Evolutionary conservation across 2,329 filamentous ascomycete species (phyloP).

Genomic region (Xylariomycetidae sp.): DNA sequence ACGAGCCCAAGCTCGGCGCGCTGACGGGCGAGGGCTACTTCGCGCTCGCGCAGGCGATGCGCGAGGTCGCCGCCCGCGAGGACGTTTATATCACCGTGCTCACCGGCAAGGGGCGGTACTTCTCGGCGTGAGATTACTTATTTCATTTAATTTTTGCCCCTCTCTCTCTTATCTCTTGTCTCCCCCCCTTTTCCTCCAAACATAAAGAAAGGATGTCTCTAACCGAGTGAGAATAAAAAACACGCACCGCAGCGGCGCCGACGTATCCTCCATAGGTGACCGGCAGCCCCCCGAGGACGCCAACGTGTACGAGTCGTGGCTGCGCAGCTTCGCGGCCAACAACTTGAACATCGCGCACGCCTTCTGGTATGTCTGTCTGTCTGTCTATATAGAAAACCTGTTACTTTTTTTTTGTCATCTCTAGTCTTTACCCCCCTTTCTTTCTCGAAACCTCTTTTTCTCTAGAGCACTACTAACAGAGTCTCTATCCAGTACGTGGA

Average conservation of each 20-base stretch:
- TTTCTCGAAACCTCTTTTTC: too few species aligned
- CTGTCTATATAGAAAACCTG: too few species aligned
- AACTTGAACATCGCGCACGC: conserved; percentile 88
- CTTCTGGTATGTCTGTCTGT: too few species aligned
- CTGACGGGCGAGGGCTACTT: conserved; percentile 71
- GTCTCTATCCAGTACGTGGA: too few species aligned
- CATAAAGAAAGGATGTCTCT: conserved; percentile 8
- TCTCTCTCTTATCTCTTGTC: conserved; percentile 1
- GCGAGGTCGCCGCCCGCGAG: conserved; percentile 71
- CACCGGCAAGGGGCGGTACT: conserved; percentile 75
- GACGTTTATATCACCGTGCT: conserved; percentile 83
- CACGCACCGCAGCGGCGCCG: conserved; percentile 70
- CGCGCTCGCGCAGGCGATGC: conserved; percentile 65
- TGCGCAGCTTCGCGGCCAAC: conserved; percentile 70
- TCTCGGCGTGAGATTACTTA: conserved; percentile 70
- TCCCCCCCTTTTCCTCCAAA: conserved; percentile 1
- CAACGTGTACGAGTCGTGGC: conserved; percentile 48
- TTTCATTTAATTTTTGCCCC: background rate
- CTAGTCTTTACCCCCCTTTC: too few species aligned
- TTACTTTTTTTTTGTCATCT: too few species aligned
- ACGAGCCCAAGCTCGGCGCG: conserved; percentile 83
- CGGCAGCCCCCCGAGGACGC: conserved; percentile 10
- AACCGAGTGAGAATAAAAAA: background rate
- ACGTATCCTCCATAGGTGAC: conserved; percentile 59
- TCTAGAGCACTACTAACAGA: too few species aligned